phyloP scores from a whole-genome alignment of 306 rosid species.

The Pachyrhizus erosus region DNA sequence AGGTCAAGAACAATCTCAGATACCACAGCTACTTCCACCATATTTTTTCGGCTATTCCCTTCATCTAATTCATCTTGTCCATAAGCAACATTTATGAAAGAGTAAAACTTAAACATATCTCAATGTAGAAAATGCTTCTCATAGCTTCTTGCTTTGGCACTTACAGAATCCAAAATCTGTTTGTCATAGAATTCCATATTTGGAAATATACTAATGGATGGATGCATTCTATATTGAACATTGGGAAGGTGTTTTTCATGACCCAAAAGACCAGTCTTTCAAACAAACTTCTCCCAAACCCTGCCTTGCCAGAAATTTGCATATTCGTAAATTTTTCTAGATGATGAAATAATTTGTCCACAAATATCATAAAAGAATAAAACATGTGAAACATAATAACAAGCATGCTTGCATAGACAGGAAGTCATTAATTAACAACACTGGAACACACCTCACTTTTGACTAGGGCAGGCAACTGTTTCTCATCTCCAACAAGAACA shows the following conservation, averaged over 20 bases:
- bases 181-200: constrained; percentile 49
- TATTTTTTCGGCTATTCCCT: constrained; percentile 44
- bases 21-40: constrained; percentile 56
- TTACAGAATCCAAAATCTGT: constrained; percentile 42
- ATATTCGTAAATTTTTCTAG: constrained; percentile 1
- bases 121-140: constrained; percentile 44
- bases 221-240: constrained; percentile 58
- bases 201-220: constrained; percentile 51
- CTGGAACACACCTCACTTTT: constrained; percentile 52
- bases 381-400: neutral
- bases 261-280: constrained; percentile 51
- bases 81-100: constrained; percentile 50
- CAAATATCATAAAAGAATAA: constrained; percentile 14
- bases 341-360: neutral
- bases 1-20: constrained; percentile 43
- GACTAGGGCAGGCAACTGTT: constrained; percentile 55
- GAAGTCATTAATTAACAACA: constrained; percentile 34
- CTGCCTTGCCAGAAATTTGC: constrained; percentile 48
- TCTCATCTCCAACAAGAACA: constrained; percentile 56
- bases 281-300: constrained; percentile 53
- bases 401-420: constrained; percentile 26
- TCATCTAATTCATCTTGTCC: constrained; percentile 48
- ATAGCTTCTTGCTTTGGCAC: constrained; percentile 37
- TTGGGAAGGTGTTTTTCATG: constrained; percentile 51
- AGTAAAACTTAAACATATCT: constrained; percentile 49